Evolutionary conservation across 1,284 basidiomycete genomes (phyloP), one percentile per base, ranked within the genome.

Genomic region (Sanguinoderma infundibulare): DNA sequence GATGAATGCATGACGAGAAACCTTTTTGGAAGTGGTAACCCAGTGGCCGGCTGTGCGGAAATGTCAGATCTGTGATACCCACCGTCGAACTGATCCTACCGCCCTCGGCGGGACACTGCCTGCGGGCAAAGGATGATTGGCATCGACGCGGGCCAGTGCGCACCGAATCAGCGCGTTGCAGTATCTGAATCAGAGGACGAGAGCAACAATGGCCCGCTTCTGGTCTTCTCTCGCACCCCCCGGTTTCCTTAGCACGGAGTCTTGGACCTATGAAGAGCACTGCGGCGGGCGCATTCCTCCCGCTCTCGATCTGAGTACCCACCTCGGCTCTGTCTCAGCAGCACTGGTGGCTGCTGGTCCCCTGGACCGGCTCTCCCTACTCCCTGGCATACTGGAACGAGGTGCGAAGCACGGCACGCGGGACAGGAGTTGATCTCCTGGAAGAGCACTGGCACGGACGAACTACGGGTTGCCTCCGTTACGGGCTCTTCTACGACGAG

Each of bases 381-480:
- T 49, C 47, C 51, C 15, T 52, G 55, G 39, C 39, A 22, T 38
- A 9, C 26, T 46, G 32, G 44, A 30, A 49, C 38, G 38, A 44
- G 42, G 20, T n/a, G 32, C 57, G 55, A 54, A 36, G 30, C 39
- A 26, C 50, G 51, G 52, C 42, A 38, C 26, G 12, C 32, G 32
- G 32, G 39, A 57, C 62, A 36, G 63, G 65, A 63, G 65, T 67
- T 67, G 65, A 64, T 67, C 65, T 66, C 59, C 60, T 53, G 57
- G 44, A 55, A 51, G 50, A 50, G 44, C 44, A 62, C 34, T 22
- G 22, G n/a, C 9, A 38, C 52, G 22, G 28, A 20, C 57, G 32
- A 12, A 47, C 35, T 47, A 34, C 60, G 51, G 54, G 57, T 61
- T 53, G 61, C 53, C 57, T 40, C 61, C 49, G 60, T 57, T 39